Evolutionary conservation across 139 green algal species (phyloP).

Genomic region (Axilococcus clingmanii): DNA sequence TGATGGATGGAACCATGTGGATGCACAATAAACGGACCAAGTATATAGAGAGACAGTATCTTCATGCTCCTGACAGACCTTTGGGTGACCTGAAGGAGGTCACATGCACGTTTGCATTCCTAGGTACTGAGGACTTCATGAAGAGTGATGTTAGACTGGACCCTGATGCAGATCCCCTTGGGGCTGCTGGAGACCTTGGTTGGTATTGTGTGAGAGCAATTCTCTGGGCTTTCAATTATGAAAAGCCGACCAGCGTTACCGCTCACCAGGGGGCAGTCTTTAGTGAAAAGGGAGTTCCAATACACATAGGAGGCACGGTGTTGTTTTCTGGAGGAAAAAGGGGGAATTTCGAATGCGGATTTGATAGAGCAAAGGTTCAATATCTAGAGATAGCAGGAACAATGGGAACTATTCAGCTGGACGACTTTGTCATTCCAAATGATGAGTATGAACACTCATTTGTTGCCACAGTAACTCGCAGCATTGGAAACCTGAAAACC

Average conservation of each 20-base stretch:
- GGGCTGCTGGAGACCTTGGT: conserved; percentile 20
- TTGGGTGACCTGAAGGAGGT: conserved; percentile 18
- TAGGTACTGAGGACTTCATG: conserved; percentile 3
- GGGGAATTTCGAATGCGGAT: conserved; percentile 19
- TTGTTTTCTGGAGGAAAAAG: conserved; percentile 14
- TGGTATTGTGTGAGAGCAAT: conserved; percentile 30
- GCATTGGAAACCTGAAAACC: conserved; percentile 8
- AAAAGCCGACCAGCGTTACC: conserved; percentile 2
- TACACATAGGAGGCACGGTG: conserved; percentile 19
- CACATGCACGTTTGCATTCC: conserved; percentile 17
- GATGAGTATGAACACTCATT: conserved; percentile 8
- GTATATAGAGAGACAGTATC: not conserved
- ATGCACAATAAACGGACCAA: not conserved
- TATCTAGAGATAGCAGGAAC: conserved; percentile 20
- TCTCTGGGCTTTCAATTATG: conserved; percentile 25
- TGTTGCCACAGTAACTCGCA: conserved; percentile 11
- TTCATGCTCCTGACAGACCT: not conserved
- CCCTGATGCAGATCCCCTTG: conserved; percentile 3
- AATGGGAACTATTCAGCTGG: conserved; percentile 9
- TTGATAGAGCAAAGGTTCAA: conserved; percentile 21
- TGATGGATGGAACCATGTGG: conserved; percentile 42
- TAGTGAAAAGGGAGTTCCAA: conserved; percentile 19
- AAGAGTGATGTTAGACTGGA: conserved; percentile 5
- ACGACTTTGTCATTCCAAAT: conserved; percentile 30
- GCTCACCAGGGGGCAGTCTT: conserved; percentile 16